Evolutionary conservation across 2,329 filamentous ascomycete genomes (phyloP).

Genomic region (Calonectria ilicicola): DNA sequence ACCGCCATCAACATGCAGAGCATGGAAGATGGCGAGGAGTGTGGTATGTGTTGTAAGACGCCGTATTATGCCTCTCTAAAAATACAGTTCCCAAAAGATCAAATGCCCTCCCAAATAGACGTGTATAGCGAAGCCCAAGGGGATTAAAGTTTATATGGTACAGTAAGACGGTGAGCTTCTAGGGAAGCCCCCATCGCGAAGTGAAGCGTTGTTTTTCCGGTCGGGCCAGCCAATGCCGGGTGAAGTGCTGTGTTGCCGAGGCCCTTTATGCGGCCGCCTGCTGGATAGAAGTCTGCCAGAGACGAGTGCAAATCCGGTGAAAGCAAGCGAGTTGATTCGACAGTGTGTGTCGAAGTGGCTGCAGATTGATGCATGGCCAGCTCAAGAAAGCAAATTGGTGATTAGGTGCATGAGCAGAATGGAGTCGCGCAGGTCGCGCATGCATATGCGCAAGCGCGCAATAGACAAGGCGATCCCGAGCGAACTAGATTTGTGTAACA

Average conservation of each 20-base stretch:
- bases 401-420: slow-evolving; percentile 37
- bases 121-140: slow-evolving; percentile 21
- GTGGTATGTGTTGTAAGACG: slow-evolving; percentile 42
- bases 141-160: slow-evolving; percentile 40
- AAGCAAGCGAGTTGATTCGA: slow-evolving; percentile 38
- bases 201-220: slow-evolving; percentile 35
- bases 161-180: slow-evolving; percentile 34
- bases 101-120: slow-evolving; percentile 38
- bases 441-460: slow-evolving; percentile 39
- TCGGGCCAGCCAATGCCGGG: slow-evolving; percentile 43
- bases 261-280: slow-evolving; percentile 24
- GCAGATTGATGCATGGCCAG: slow-evolving; percentile 26
- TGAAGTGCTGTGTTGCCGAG: slow-evolving; percentile 23
- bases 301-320: slow-evolving; percentile 32
- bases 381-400: slow-evolving; percentile 29
- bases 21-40: slow-evolving; percentile 26
- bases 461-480: slow-evolving; percentile 33
- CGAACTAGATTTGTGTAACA: slow-evolving; percentile 37
- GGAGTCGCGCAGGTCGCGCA: slow-evolving; percentile 34
- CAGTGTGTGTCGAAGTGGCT: slow-evolving; percentile 15
- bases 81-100: slow-evolving; percentile 43
- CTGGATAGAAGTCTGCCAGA: slow-evolving; percentile 15
- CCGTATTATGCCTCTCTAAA: slow-evolving; percentile 45
- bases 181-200: slow-evolving; percentile 33
- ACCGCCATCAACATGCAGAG: slow-evolving; percentile 20